phyloP scores from a whole-genome alignment of 805 yeast species.

The Starmerella ratchasimensis region DNA sequence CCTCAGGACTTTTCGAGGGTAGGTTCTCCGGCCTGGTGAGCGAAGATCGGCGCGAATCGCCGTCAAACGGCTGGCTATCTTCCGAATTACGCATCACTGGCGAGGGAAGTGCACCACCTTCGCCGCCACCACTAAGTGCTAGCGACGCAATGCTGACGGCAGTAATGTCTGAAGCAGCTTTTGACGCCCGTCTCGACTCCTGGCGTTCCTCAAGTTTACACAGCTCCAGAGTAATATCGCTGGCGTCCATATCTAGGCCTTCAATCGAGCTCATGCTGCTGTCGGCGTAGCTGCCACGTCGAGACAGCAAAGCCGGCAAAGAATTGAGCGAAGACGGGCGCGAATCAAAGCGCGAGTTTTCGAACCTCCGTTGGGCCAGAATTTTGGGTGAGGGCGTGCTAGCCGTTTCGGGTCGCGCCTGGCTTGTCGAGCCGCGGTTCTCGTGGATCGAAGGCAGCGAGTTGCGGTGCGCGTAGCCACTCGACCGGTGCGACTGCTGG shows the following conservation, averaged over 20 bases:
- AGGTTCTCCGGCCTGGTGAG: conserved; percentile 49
- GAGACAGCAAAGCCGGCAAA: conserved; percentile 4
- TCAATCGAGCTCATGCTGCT: conserved; percentile 14
- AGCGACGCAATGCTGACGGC: conserved; percentile 4
- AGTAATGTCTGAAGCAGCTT: neutral
- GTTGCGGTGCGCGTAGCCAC: neutral
- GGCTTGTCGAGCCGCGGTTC: neutral
- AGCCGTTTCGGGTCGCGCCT: too few relatives aligned
- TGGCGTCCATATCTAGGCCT: conserved; percentile 27
- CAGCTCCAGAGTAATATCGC: conserved; percentile 25
- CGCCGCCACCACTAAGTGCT: conserved; percentile 2
- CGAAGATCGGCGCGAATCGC: conserved; percentile 24
- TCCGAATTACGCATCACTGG: conserved; percentile 2
- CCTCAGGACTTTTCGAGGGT: conserved; percentile 49
- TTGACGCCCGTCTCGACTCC: neutral
- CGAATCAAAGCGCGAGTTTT: too few relatives aligned
- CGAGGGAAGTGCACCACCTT: conserved; percentile 5
- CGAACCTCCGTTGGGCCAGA: too few relatives aligned
- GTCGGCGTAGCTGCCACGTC: conserved; percentile 3
- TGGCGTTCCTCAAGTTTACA: conserved; percentile 9
- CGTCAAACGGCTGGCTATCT: neutral
- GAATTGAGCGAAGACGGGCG: too few relatives aligned
- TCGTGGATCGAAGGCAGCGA: conserved; percentile 9
- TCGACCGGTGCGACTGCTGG: neutral
- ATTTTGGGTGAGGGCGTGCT: too few relatives aligned